Evolutionary conservation across 192 early-diverging fungal genomes (phyloP), one percentile per base, ranked within the genome.

Genomic region (Gryganskiella cystojenkinii): DNA sequence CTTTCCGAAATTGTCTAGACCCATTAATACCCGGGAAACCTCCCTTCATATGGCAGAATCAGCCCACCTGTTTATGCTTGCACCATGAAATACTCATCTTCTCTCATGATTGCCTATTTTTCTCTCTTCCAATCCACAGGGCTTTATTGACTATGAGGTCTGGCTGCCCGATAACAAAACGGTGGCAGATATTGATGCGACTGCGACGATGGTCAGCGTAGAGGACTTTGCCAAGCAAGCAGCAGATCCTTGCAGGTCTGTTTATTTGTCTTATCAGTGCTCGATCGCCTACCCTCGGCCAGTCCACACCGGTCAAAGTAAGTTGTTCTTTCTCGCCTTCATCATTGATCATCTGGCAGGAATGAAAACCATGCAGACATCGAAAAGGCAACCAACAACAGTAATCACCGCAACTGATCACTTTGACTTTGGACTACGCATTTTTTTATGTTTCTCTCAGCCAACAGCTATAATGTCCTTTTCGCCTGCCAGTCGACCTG

Each of bases 401-500:
- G n/a, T n/a, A n/a, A n/a, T n/a, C n/a, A n/a, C n/a, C n/a, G n/a
- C n/a, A n/a, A n/a, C n/a, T n/a, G n/a, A n/a, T n/a, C n/a, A n/a
- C n/a, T n/a, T n/a, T n/a, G n/a, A n/a, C n/a, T n/a, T n/a, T n/a
- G n/a, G n/a, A n/a, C n/a, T n/a, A n/a, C n/a, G n/a, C 43, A 28
- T 44, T 60, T 60, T 22, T 43, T 15, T 1, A 13, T 22, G 4
- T 27, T 43, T 44, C 56, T 28, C 0, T 22, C 28, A 64, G 65
- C 66, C 53, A 69, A 69, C 42, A 68, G 61, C 43, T 78, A 50
- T 30, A 64, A 69, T 69, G 61, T 78, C n/a, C 43, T 78, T 1
- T 78, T 78, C 8, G 73, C 81, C 7, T 82, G 81, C 42, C 20
- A 72, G 30, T 82, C 81, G n/a, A 57, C 81, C 13, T 82, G 81